Evolutionary conservation across 2,329 filamentous ascomycete species (phyloP), one percentile per base, ranked within the genome.

Genomic region (Penicillium sp.): DNA sequence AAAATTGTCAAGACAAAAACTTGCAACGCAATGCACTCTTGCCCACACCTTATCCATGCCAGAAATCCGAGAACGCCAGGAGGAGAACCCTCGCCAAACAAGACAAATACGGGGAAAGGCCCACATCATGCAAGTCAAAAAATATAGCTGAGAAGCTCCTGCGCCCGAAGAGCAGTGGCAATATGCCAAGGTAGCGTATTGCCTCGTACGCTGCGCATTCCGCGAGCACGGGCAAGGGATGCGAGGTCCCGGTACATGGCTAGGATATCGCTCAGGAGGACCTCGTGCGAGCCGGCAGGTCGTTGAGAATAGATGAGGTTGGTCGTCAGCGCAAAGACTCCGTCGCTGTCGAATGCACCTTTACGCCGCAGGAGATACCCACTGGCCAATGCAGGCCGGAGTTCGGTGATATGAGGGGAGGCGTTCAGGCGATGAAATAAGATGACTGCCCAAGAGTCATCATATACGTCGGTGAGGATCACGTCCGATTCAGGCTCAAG

Each of bases 401-500:
- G 69, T 44, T 72, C 69, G 6, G 68, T 67, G 33, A 73, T 55
- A 40, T 68, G 69, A 0, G 64, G 62, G 4, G 70, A 69, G 48
- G 64, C 68, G 48, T 71, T 71, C 32, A 72, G 56, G 27, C 68
- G 73, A 56, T 78, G 76, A 0, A 74, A 75, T 48, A 84, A 69
- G 18, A 82, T 70, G 6, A 82, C 65, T 29, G 72, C 73, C 78
- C 80, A 84, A 1, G 77, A 77, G 53, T 84, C 80, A 58, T 84
- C 81, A 24, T 73, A 74, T 13, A 76, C 64, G 56, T 84, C 80
- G 35, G 79, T 65, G 9, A 84, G 73, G 8, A 77, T 70, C 2
- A 78, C 75, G 43, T 84, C 80, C 0, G 74, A 71, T 49, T 84
- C 80, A 25, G 72, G 52, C 64, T 77, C 64, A 24, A 62, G 50